phyloP scores from a whole-genome alignment of 768 basidiomycete genomes.

The Suillus occidentalis region DNA sequence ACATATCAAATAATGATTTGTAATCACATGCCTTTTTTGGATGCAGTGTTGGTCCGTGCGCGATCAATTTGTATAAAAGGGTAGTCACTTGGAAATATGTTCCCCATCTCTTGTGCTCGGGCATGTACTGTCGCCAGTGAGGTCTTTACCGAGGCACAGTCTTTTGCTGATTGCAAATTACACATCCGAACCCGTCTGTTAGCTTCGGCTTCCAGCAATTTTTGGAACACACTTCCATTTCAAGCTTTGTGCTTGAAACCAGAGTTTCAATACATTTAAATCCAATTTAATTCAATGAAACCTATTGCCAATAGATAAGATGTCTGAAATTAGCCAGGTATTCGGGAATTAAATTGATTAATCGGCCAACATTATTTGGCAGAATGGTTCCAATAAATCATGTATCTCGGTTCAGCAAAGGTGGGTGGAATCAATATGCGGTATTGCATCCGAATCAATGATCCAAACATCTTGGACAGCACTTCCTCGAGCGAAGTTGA shows the following conservation, averaged over 20 bases:
- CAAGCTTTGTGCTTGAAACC: neutral
- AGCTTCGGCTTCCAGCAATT: constrained; percentile 90
- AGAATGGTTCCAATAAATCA: too few species aligned
- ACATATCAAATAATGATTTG: neutral
- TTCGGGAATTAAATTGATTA: neutral
- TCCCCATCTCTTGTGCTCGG: constrained; percentile 88
- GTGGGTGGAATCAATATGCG: too few species aligned
- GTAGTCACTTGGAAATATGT: constrained; percentile 2
- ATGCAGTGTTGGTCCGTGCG: constrained; percentile 73
- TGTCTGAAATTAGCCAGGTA: neutral
- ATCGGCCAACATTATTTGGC: too few species aligned
- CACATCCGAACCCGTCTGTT: constrained; percentile 93
- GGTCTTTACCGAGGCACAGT: constrained; percentile 93
- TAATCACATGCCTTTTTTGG: constrained; percentile 1
- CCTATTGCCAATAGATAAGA: too few species aligned
- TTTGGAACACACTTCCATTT: constrained; percentile 58
- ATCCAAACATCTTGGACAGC: too few species aligned
- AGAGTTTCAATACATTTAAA: neutral
- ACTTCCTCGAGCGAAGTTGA: neutral
- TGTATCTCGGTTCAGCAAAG: too few species aligned
- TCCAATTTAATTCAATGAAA: neutral
- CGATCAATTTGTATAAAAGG: constrained; percentile 36
- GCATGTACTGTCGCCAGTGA: constrained; percentile 95
- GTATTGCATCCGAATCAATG: too few species aligned
- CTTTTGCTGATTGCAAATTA: constrained; percentile 95